Percentiles rank a stretch among this genome's conserved stretches.
Conservation (phyloP, 192 early-diverging fungal genomes). For the Tieghemiomyces parasiticus region DNA sequence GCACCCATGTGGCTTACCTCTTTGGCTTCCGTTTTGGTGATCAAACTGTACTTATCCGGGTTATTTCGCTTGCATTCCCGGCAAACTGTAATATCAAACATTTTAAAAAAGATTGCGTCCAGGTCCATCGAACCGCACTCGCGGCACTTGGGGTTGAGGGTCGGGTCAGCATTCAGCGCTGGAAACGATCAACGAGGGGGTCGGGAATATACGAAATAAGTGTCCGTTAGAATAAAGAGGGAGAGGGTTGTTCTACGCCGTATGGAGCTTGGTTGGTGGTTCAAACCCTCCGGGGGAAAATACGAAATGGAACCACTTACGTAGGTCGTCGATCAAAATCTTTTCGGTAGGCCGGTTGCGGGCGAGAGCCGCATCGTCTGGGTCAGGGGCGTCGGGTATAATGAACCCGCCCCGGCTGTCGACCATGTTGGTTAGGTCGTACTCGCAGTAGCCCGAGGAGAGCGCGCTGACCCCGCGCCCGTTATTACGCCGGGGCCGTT, state of each 20-base stretch:
- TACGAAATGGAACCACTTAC: too few relatives aligned
- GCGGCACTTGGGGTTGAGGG: slow-evolving; percentile 51
- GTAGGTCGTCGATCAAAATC: slow-evolving; percentile 22
- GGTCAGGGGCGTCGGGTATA: slow-evolving; percentile 16
- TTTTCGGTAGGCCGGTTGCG: slow-evolving; percentile 22
- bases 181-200: too few relatives aligned
- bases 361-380: slow-evolving; percentile 12
- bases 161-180: slow-evolving; percentile 22
- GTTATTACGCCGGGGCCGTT: too few relatives aligned
- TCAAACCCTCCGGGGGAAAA: neutral
- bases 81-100: slow-evolving; percentile 71
- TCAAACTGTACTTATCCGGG: slow-evolving; percentile 79
- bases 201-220: too few relatives aligned
- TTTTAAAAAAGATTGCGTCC: slow-evolving; percentile 49
- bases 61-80: slow-evolving; percentile 48
- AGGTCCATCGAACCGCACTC: slow-evolving; percentile 78
- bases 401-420: slow-evolving; percentile 85
- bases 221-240: too few relatives aligned
- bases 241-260: too few relatives aligned
- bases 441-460: slow-evolving; percentile 49
- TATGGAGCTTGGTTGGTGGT: too few relatives aligned
- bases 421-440: slow-evolving; percentile 71
- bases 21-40: slow-evolving; percentile 93
- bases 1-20: too few relatives aligned
- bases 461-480: too few relatives aligned